These are phyloP conservation scores for Trichoderma gracile DNA, from an alignment of 2,329 filamentous ascomycete genomes.

Conservation along the genomic window DNA sequence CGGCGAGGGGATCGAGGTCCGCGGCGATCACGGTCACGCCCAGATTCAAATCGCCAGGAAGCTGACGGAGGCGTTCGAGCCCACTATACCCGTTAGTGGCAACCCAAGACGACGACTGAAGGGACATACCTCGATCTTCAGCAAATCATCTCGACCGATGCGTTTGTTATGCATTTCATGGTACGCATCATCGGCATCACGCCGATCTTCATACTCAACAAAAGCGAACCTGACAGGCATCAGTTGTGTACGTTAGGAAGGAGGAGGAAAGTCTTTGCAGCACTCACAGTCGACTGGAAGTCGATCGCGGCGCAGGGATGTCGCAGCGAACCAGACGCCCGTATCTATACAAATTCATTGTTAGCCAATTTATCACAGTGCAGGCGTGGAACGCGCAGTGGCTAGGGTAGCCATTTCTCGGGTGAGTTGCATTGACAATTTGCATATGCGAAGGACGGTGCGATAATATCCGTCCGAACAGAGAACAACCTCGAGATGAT, in stretches of 20 bases:
- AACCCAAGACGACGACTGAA: neutral
- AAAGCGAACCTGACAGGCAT: conserved; percentile 74
- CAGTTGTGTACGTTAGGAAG: neutral
- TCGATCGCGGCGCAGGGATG: conserved; percentile 92
- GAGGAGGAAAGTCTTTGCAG: neutral
- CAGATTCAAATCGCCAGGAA: conserved; percentile 97
- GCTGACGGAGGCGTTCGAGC: conserved; percentile 96
- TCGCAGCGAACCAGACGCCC: conserved; percentile 97
- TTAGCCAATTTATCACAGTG: conserved; percentile 43
- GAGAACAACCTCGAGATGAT: conserved; percentile 34
- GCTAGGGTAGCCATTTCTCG: conserved; percentile 19
- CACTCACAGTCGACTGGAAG: conserved; percentile 91
- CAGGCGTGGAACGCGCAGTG: conserved; percentile 27
- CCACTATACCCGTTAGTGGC: conserved; percentile 64
- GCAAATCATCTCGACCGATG: conserved; percentile 87
- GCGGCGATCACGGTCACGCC: conserved; percentile 70
- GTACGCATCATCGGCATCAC: conserved; percentile 97
- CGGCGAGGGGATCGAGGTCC: conserved; percentile 59
- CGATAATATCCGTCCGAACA: conserved; percentile 33
- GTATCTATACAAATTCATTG: conserved; percentile 63
- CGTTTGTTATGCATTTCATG: conserved; percentile 99
- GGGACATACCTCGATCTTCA: conserved; percentile 86
- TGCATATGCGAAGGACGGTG: conserved; percentile 29
- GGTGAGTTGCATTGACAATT: conserved; percentile 20
- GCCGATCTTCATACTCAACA: conserved; percentile 97